phyloP scores from a whole-genome alignment of 2,329 filamentous ascomycete species.

The Claviceps citrina region DNA sequence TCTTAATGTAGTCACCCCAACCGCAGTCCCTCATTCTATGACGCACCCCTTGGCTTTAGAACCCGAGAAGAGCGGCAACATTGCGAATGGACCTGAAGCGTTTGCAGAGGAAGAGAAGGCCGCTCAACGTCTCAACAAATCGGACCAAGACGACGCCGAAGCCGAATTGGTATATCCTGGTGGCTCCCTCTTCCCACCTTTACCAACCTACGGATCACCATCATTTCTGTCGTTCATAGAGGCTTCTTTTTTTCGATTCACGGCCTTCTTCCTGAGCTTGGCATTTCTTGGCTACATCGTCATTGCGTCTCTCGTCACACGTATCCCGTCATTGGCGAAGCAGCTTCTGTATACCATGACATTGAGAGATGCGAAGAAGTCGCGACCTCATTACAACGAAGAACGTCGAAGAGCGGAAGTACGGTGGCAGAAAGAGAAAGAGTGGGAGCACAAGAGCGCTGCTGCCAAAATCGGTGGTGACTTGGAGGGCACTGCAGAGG shows the following conservation, averaged over 20 bases:
- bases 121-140: background rate
- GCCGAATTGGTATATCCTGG: conserved; percentile 24
- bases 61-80: background rate
- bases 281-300: conserved; percentile 65
- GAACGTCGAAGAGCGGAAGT: conserved; percentile 44
- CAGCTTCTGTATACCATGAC: conserved; percentile 38
- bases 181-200: conserved; percentile 68
- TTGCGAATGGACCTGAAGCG: conserved; percentile 22
- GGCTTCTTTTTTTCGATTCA: conserved; percentile 33
- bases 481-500: conserved; percentile 29
- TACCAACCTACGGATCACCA: conserved; percentile 69
- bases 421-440: conserved; percentile 40
- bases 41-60: background rate
- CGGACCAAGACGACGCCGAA: background rate
- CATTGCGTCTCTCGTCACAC: conserved; percentile 55
- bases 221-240: conserved; percentile 28
- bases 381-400: conserved; percentile 57
- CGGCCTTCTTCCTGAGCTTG: conserved; percentile 57
- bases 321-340: conserved; percentile 36
- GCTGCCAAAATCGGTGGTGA: conserved; percentile 24
- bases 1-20: background rate
- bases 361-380: conserved; percentile 41
- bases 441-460: conserved; percentile 41
- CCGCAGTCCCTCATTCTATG: too few species aligned
- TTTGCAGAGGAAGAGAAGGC: conserved; percentile 25